Conservation (phyloP, 768 basidiomycete species). For the Suillus subalutaceus region DNA sequence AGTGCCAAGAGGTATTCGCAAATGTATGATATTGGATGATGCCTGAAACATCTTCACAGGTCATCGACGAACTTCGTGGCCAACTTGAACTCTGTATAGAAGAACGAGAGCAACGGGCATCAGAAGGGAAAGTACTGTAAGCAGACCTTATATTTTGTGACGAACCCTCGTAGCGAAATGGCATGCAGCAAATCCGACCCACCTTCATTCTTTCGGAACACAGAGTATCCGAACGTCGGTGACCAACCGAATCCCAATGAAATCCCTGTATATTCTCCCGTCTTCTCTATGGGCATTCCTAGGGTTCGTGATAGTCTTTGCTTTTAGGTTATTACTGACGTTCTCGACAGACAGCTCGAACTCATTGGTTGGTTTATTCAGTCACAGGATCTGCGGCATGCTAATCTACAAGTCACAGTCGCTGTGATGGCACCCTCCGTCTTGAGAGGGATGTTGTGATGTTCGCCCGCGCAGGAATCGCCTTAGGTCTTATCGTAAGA, state of each 20-base stretch:
- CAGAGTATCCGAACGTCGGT: constrained; percentile 17
- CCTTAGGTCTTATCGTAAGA: constrained; percentile 27
- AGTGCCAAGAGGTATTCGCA: constrained; percentile 24
- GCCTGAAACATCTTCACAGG: constrained; percentile 14
- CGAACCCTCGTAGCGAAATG: neutral
- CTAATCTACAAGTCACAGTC: neutral
- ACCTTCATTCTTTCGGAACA: constrained; percentile 3
- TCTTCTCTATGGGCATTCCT: constrained; percentile 4
- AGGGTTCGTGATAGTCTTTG: neutral
- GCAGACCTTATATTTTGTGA: neutral
- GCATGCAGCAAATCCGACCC: neutral
- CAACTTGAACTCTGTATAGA: constrained; percentile 18
- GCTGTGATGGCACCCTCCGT: neutral
- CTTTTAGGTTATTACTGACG: neutral
- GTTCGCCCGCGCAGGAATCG: constrained; percentile 26
- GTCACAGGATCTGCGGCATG: neutral
- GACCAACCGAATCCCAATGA: constrained; percentile 13
- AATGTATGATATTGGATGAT: neutral
- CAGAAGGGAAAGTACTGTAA: constrained; percentile 1
- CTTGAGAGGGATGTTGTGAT: constrained; percentile 13
- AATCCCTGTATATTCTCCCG: neutral
- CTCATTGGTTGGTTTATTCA: constrained; percentile 2
- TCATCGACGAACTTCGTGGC: constrained; percentile 22
- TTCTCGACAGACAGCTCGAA: neutral
- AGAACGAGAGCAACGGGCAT: constrained; percentile 27